Evolutionary conservation across 2,329 filamentous ascomycete species (phyloP), one percentile per base, ranked within the genome.

Genomic region (Sporothrix mexicana): DNA sequence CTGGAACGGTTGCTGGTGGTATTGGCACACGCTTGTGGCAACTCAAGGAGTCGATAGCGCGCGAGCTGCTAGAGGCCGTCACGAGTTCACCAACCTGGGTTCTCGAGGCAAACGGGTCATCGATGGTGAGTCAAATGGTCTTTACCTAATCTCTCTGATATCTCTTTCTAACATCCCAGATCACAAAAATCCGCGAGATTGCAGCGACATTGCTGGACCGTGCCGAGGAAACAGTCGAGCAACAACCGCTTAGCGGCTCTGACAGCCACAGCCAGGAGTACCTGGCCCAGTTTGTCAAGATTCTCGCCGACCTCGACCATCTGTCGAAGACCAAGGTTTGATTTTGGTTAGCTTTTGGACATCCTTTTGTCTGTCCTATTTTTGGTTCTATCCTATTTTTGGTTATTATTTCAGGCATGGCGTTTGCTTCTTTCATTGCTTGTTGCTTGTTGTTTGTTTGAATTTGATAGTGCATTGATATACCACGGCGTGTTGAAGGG

Each of bases 181-280:
- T 68, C 15, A 69, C 75, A 15, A 78, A 78, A 69, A 77, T 78
- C 45, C 75, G 77, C 15, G 76, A 78, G 62, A 78, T 78, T 49
- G 77, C 77, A 4, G 73, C 74, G 9, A 77, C 77, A 13, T 72
- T 78, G 9, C 69, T 78, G 13, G 74, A 77, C 66, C 71, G 67
- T 25, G 71, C 51, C 30, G 71, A 71, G 20, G 71, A 74, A 2
- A 66, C 53, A 1, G 66, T 61, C 30, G 69, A 61, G 45, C 30
- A 36, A 30, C 53, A 12, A n/a, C 51, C 45, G 5, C 23, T 49
- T 4, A 36, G 67, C 2, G 41, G 36, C 7, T 59, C 51, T 9
- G 43, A 72, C 36, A 23, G 36, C 51, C 57, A 67, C 49, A 74
- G 62, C 64, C 70, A 67, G 4, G 25, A 59, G 13, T 74, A 74